Evolutionary conservation across 2,329 filamentous ascomycete genomes (phyloP), one percentile per base, ranked within the genome.

Genomic region (Tolypocladium guangdongense): DNA sequence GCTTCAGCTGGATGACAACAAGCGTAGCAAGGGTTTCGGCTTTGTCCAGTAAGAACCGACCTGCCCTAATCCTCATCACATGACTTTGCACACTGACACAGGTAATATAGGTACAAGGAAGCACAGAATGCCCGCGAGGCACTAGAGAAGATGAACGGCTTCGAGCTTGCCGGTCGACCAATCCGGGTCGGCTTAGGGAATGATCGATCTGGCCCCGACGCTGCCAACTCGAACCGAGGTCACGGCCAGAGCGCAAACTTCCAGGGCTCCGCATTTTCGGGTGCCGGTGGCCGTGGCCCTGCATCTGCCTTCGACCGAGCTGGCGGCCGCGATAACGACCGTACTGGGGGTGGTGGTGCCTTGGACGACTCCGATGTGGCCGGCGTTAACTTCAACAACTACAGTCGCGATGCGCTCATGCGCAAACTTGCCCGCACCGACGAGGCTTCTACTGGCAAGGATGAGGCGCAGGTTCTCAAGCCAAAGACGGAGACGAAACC

Each of bases 171-270:
- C 65, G 91, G 91, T 72, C 91, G 93, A 69, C 90, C 91, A 59
- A 97, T 99, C 70, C 90, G 93, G 68, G 95, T 99, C 71, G 93
- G 93, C 72, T 89, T 99, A 76, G 93, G 93, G 74, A 99, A 96
- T 77, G 93, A 99, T 88, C 97, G 97, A 83, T 97, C 97, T 75
- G 97, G 91, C 73, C 88, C 91, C 66, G 93, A 97, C 76, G 93
- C 90, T 72, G 87, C 90, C 70, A 91, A 89, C 74, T 82, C 95
- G 68, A 77, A 95, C 76, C 90, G 90, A 74, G 95, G 95, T 77
- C 87, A 90, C 71, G 86, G 87, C 68, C 86, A 88, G 71, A 84
- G 83, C 10, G 53, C 39, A 72, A 81, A 82, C 69, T 93, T 85
- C 70, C 90, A 95, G 76, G 90, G 90, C 68, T 96, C 91, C 58